Evolutionary conservation across 108 stramenopile species (phyloP).

Genomic region (Pseudonitzschia multiseries): DNA sequence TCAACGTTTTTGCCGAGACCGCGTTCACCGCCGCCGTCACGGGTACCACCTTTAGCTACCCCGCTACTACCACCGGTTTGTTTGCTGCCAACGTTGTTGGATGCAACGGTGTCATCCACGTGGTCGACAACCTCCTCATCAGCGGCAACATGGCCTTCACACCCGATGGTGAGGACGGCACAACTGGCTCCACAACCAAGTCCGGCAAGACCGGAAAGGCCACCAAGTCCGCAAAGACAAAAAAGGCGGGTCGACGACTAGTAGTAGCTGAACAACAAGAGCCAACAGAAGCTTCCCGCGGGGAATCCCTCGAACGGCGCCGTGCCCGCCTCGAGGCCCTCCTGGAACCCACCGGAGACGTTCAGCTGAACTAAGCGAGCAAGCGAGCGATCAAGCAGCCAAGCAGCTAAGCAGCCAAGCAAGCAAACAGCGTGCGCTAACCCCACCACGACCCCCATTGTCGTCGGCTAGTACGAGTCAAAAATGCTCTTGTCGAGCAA

Average conservation of each 20-base stretch:
- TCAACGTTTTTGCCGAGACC: background rate
- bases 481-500: no score
- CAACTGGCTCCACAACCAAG: background rate
- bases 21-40: background rate
- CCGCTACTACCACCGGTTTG: background rate
- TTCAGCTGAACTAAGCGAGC: no score
- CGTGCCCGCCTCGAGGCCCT: background rate
- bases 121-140: background rate
- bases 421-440: no score
- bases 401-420: no score
- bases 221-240: background rate
- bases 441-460: no score
- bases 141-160: background rate
- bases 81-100: background rate
- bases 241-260: background rate
- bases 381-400: no score
- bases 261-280: background rate
- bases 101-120: constrained; percentile 1
- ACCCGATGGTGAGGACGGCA: no score
- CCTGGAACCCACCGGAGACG: background rate
- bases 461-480: no score
- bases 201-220: background rate
- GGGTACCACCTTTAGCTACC: background rate
- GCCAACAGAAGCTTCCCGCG: background rate
- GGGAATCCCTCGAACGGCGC: background rate